Evolutionary conservation across 129 eudicot genomes (phyloP).

Genomic region (Deinandra increscens): DNA sequence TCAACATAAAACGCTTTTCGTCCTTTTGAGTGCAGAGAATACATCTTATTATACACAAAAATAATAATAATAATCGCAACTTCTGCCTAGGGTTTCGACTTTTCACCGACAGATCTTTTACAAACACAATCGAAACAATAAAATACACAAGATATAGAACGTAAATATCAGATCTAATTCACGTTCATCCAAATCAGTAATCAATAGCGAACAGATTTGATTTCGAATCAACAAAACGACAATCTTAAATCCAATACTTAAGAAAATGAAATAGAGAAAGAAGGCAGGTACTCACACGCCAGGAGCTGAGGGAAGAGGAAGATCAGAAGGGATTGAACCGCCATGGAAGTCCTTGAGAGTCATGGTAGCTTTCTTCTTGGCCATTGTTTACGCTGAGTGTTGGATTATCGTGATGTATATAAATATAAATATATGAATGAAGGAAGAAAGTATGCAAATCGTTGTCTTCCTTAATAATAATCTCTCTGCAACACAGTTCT

Average conservation of each 20-base stretch:
- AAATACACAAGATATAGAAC: background rate
- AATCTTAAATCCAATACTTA: background rate
- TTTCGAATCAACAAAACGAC: background rate
- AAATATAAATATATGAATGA: constrained; percentile 1
- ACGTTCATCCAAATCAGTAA: constrained; percentile 6
- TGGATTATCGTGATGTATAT: background rate
- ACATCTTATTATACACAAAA: background rate
- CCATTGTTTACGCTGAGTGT: constrained; percentile 39
- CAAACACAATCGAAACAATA: constrained; percentile 1
- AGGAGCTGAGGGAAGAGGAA: constrained; percentile 92
- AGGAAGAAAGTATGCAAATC: constrained; percentile 5
- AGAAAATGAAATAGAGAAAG: background rate
- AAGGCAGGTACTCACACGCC: constrained; percentile 61
- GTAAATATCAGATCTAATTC: constrained; percentile 36
- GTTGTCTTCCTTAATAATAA: background rate
- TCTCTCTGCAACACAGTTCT: constrained; percentile 19
- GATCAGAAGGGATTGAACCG: constrained; percentile 95
- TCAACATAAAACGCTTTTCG: background rate
- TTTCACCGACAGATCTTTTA: constrained; percentile 29
- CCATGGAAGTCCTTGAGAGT: constrained; percentile 96
- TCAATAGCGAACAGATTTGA: background rate
- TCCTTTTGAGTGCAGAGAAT: background rate
- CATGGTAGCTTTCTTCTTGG: constrained; percentile 99
- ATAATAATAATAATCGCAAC: background rate
- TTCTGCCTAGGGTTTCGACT: constrained; percentile 38